phyloP scores from a whole-genome alignment of 1,139 yeast genomes.

The Yamadazyma triangularis region DNA sequence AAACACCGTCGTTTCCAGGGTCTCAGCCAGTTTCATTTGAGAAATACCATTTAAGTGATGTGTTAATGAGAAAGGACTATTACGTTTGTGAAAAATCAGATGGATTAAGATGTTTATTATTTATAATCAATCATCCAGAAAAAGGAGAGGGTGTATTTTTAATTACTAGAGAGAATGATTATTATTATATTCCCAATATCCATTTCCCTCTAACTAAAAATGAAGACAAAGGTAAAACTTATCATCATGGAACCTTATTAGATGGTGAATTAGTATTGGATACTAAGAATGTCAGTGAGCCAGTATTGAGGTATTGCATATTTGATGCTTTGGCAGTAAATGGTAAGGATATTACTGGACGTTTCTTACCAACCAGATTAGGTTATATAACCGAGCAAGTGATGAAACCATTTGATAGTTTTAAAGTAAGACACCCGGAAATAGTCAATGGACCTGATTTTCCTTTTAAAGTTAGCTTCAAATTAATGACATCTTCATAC shows the following conservation, averaged over 20 bases:
- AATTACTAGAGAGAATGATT: conserved; percentile 86
- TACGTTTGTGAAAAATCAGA: conserved; percentile 96
- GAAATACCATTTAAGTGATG: conserved; percentile 61
- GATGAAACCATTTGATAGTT: conserved; percentile 73
- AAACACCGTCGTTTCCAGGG: conserved; percentile 65
- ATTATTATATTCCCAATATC: conserved; percentile 71
- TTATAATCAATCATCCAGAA: conserved; percentile 64
- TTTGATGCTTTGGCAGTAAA: conserved; percentile 89
- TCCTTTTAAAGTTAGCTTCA: conserved; percentile 82
- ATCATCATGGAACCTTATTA: conserved; percentile 80
- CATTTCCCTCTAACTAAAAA: conserved; percentile 65
- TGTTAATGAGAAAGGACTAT: conserved; percentile 56
- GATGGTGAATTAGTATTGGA: conserved; percentile 88
- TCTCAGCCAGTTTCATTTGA: conserved; percentile 95
- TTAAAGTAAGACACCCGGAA: conserved; percentile 66
- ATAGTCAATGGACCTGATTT: conserved; percentile 62
- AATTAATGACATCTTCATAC: conserved; percentile 81
- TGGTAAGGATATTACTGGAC: conserved; percentile 62
- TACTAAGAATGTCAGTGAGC: conserved; percentile 43
- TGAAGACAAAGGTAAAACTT: conserved; percentile 48
- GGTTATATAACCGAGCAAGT: conserved; percentile 85
- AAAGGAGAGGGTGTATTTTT: conserved; percentile 71
- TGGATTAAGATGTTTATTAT: conserved; percentile 77
- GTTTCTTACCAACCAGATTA: conserved; percentile 73
- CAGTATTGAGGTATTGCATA: conserved; percentile 66